phyloP scores from a whole-genome alignment of 768 basidiomycete genomes.

The Cyclocybe aegerita region DNA sequence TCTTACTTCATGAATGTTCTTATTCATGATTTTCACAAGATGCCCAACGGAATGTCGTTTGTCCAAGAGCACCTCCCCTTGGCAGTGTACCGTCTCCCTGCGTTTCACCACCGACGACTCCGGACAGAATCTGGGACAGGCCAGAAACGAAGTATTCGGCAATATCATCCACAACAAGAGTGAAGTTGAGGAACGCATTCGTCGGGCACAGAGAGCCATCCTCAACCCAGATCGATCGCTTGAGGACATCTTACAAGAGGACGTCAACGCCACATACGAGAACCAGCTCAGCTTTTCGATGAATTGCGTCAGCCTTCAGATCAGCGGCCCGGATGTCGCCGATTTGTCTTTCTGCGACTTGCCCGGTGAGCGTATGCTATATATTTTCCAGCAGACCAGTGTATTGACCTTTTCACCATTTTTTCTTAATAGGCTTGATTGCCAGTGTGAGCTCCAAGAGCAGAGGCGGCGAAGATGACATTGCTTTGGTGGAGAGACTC shows the following conservation, averaged over 20 bases:
- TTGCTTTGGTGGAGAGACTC: slow-evolving; percentile 58
- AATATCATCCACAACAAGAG: slow-evolving; percentile 46
- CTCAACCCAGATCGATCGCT: slow-evolving; percentile 48
- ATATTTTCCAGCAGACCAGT: not conserved
- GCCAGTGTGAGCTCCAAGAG: slow-evolving; percentile 33
- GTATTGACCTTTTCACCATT: not conserved
- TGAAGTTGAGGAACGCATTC: slow-evolving; percentile 65
- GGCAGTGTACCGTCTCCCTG: slow-evolving; percentile 54
- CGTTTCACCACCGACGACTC: slow-evolving; percentile 41
- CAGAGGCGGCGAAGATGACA: slow-evolving; percentile 50
- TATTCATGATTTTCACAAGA: slow-evolving; percentile 23
- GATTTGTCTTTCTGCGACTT: slow-evolving; percentile 68
- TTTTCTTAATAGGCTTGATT: slow-evolving; percentile 45
- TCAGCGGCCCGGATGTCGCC: slow-evolving; percentile 57
- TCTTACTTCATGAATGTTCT: not conserved
- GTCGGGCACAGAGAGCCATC: slow-evolving; percentile 65
- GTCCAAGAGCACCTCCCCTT: slow-evolving; percentile 34
- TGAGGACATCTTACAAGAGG: slow-evolving; percentile 37
- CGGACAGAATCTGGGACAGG: slow-evolving; percentile 38
- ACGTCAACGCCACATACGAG: slow-evolving; percentile 19
- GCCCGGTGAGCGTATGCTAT: slow-evolving; percentile 38
- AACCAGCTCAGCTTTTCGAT: slow-evolving; percentile 44
- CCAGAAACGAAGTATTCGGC: slow-evolving; percentile 45
- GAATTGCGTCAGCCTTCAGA: slow-evolving; percentile 56
- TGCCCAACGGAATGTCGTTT: slow-evolving; percentile 62